Percentiles rank a stretch among this genome's conserved stretches.
Conservation (phyloP, 2,329 filamentous ascomycete species). For the Fusarium sp. region DNA sequence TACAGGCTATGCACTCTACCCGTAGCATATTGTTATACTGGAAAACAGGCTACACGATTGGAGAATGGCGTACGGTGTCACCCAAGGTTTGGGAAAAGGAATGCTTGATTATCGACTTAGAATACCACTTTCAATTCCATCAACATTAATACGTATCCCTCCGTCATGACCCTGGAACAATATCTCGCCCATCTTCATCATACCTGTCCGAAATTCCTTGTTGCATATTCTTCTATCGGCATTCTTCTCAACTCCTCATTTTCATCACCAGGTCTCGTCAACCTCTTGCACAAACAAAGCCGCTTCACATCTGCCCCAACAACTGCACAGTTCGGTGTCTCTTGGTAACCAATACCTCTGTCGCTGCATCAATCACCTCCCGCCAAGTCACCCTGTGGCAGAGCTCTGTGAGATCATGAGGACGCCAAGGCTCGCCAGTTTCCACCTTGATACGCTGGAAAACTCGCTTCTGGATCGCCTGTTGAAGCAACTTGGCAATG, state of each 20-base stretch:
- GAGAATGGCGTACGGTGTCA: constrained; percentile 34
- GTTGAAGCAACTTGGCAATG: constrained; percentile 51
- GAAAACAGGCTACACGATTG: constrained; percentile 3
- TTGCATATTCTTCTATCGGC: background rate
- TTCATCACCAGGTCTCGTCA: background rate
- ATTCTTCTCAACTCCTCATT: background rate
- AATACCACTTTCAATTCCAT: constrained; percentile 29
- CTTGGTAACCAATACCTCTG: constrained; percentile 46
- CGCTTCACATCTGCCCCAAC: constrained; percentile 26
- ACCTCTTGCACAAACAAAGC: background rate
- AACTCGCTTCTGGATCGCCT: constrained; percentile 44
- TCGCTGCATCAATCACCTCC: constrained; percentile 50
- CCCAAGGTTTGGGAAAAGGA: constrained; percentile 14
- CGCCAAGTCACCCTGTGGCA: constrained; percentile 48
- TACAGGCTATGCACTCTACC: background rate
- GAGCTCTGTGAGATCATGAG: constrained; percentile 49
- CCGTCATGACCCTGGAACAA: background rate
- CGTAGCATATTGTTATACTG: background rate
- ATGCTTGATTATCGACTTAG: constrained; percentile 22
- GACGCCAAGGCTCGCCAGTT: constrained; percentile 17
- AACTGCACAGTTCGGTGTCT: constrained; percentile 32
- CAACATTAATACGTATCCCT: constrained; percentile 10
- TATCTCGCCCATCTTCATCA: background rate
- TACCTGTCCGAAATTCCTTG: background rate
- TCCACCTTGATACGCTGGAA: constrained; percentile 14